Evolutionary conservation across 371 early-diverging fungal species (phyloP).

Genomic region (Mortierella sp.): DNA sequence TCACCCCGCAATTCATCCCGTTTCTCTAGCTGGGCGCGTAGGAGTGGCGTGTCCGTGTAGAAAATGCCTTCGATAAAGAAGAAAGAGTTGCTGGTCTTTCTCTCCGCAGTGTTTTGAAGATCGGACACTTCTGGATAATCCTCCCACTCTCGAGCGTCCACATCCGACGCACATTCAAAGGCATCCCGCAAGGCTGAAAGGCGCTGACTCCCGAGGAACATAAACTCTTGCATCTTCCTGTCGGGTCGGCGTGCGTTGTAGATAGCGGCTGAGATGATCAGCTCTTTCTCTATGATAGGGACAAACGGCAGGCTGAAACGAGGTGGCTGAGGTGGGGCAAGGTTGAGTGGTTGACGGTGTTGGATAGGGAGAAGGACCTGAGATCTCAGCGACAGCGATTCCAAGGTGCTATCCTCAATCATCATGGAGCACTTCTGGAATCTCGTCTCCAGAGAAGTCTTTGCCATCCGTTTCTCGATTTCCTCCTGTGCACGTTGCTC

Average conservation of each 20-base stretch:
- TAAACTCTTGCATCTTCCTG: slow-evolving; percentile 62
- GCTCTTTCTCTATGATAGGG: slow-evolving; percentile 60
- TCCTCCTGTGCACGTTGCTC: slow-evolving; percentile 22
- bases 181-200: slow-evolving; percentile 69
- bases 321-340: neutral
- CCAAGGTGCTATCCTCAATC: slow-evolving; percentile 30
- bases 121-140: slow-evolving; percentile 25
- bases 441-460: slow-evolving; percentile 28
- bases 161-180: slow-evolving; percentile 68
- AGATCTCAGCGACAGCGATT: slow-evolving; percentile 25
- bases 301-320: slow-evolving; percentile 9
- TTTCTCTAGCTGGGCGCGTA: slow-evolving; percentile 62
- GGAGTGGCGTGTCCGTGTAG: slow-evolving; percentile 66
- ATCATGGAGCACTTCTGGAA: slow-evolving; percentile 27
- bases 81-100: slow-evolving; percentile 66
- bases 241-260: slow-evolving; percentile 60
- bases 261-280: slow-evolving; percentile 62
- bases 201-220: slow-evolving; percentile 69
- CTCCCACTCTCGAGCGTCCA: slow-evolving; percentile 58
- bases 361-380: slow-evolving; percentile 35
- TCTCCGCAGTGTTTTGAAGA: slow-evolving; percentile 60
- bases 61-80: slow-evolving; percentile 70
- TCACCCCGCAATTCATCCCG: slow-evolving; percentile 56
- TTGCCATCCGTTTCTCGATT: slow-evolving; percentile 1
- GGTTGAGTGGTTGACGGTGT: slow-evolving; percentile 13